Conservation (phyloP, 2,329 filamentous ascomycete genomes). For the Talaromyces sp. region DNA sequence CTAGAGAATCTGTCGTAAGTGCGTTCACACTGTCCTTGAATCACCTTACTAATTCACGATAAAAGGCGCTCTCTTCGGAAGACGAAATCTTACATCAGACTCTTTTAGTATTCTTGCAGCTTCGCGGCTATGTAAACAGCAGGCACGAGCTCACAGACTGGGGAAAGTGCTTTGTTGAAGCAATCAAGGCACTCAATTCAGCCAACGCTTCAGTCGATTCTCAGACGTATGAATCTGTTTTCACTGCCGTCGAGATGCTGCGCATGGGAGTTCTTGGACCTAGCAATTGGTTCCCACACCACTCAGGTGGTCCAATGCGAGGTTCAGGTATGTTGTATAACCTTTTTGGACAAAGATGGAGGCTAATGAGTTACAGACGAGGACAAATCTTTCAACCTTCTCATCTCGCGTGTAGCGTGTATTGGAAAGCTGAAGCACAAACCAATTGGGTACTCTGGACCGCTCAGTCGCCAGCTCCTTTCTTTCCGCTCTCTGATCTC, state of each 20-base stretch:
- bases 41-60: slow-evolving; percentile 18
- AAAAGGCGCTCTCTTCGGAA: slow-evolving; percentile 56
- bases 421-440: slow-evolving; percentile 79
- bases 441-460: slow-evolving; percentile 87
- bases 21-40: background rate
- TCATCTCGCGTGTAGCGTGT: slow-evolving; percentile 83
- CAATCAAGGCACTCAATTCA: slow-evolving; percentile 47
- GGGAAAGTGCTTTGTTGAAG: slow-evolving; percentile 74
- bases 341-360: slow-evolving; percentile 9
- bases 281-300: slow-evolving; percentile 59
- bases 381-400: slow-evolving; percentile 72
- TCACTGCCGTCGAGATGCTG: slow-evolving; percentile 82
- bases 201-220: background rate
- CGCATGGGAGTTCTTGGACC: slow-evolving; percentile 74
- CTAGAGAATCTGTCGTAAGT: slow-evolving; percentile 46
- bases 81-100: slow-evolving; percentile 71
- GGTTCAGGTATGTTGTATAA: slow-evolving; percentile 45
- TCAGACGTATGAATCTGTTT: slow-evolving; percentile 58
- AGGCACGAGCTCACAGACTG: slow-evolving; percentile 77
- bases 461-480: slow-evolving; percentile 83
- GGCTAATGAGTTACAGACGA: slow-evolving; percentile 53
- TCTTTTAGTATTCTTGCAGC: slow-evolving; percentile 83
- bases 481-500: slow-evolving; percentile 81
- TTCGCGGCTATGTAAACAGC: slow-evolving; percentile 78
- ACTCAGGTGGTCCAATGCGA: slow-evolving; percentile 58